Base-by-base conservation (phyloP, 106 monocot species). In the Allium cepa region DNA sequence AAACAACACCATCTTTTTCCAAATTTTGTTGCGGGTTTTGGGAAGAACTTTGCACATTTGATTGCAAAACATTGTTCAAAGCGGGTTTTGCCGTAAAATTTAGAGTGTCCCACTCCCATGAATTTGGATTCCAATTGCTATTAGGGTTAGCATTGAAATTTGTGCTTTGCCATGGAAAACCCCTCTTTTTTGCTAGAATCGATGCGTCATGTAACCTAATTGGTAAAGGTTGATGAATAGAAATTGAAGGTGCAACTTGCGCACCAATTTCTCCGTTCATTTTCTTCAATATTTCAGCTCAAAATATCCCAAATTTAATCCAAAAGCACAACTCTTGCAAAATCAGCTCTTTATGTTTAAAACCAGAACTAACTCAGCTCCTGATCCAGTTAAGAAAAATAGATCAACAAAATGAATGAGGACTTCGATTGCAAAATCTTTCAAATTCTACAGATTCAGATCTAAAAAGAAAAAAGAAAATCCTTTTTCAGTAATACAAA, bases 231-330 rank as follows among this genome's bases (percentile, higher is more conserved):
- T 81, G 80, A 57, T 79, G 84, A 17, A 81, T 52, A 69, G 78
- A 84, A 17, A 88, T 67, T 13, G 87, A 73, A 16, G 80, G 73
- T 18, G 80, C 87, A 9, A 83, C 75, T 77, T 79, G 80, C 50
- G 87, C 75, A 13, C 81, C 87, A 58, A 88, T 78, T 26, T 88
- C 84, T 57, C 80, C 62, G 49, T 82, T 82, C 76, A 83, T 78
- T 65, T 52, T 12, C 13, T 15, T 15, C n/a, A 9, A 7, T 48
- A 64, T 17, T 13, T 9, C 15, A 16, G 51, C 16, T 46, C 64
- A 66, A 66, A 66, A 49, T 26, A 49, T 46, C 16, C 8, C 6
- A 49, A 17, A 49, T 46, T 18, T 18, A 65, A 65, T 65, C 64
- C 64, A 48, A 49, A 49, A 65, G 14, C 63, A 10, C 22, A 60